phyloP scores from a whole-genome alignment of 1,284 basidiomycete genomes.

The Violaceomyces palustris region DNA sequence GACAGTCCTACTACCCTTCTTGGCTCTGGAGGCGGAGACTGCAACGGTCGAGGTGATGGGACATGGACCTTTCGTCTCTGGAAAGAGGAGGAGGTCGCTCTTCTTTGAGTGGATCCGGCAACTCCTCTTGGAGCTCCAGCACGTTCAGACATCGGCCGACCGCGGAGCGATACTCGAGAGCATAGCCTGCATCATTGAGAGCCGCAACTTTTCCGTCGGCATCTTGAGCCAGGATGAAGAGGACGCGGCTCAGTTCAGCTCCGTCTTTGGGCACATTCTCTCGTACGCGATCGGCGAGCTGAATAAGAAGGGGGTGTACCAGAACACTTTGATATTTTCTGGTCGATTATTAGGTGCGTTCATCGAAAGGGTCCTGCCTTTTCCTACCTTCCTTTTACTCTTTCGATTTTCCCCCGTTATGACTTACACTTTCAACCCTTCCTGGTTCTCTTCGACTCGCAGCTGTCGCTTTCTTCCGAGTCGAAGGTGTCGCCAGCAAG shows the following conservation, averaged over 20 bases:
- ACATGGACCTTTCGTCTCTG: conserved; percentile 15
- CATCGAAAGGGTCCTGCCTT: too few relatives aligned
- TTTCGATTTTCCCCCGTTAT: not conserved
- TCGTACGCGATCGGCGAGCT: conserved; percentile 47
- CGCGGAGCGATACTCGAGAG: conserved; percentile 47
- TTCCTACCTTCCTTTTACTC: too few relatives aligned
- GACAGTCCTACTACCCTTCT: conserved; percentile 39
- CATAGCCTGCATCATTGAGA: conserved; percentile 47
- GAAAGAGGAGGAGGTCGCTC: conserved; percentile 30
- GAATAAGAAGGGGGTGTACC: conserved; percentile 50
- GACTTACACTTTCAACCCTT: not conserved
- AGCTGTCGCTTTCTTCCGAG: conserved; percentile 45
- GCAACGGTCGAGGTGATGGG: conserved; percentile 28
- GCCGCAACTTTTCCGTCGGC: conserved; percentile 34
- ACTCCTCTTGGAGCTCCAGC: conserved; percentile 41
- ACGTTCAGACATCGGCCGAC: conserved; percentile 45
- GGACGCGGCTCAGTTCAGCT: conserved; percentile 36
- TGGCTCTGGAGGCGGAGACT: conserved; percentile 46
- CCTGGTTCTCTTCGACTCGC: too few relatives aligned
- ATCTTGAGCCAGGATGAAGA: conserved; percentile 26
- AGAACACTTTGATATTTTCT: conserved; percentile 48
- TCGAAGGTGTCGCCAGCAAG: conserved; percentile 45
- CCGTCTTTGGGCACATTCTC: conserved; percentile 42
- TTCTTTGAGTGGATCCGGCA: conserved; percentile 49
- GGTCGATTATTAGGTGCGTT: conserved; percentile 29